Base-by-base conservation (phyloP, 352 stramenopile species). In the Phytophthora uliginosa region DNA sequence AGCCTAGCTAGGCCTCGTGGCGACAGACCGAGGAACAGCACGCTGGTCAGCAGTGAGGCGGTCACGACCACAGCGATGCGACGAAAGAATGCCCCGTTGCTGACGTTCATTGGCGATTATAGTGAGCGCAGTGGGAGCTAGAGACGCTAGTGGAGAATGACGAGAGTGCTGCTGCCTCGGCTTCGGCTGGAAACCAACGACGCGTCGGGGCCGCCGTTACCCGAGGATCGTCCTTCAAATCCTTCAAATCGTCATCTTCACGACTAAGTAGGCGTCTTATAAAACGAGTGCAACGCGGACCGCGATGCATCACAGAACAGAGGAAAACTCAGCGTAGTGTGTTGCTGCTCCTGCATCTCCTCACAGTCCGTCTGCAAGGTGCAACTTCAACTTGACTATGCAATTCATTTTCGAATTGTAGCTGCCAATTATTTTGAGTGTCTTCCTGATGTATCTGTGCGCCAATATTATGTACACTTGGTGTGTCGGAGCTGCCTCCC, bases 401-500 rank as follows among this genome's bases (percentile, higher is more conserved):
- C 40, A 9, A 26, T 26, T 26, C 24, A 26, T 26, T 26, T 50
- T 52, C 48, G 55, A 50, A 52, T 62, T 36, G 55, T 22, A 24
- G 15, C 17, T n/a, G 8, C 36, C 24, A 36, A 15, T 62, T 51
- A 63, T 38, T 48, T 48, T 48, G 40, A 48, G 15, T 57, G 55
- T 71, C 24, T 28, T 18, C 17, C 5, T 22, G 22, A 36, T 61
- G 38, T 47, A 17, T 40, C 55, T 15, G 13, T 38, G n/a, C 24
- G 3, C 18, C 40, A 6, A 54, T 18, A 7, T 62, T 33, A n/a
- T 31, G 57, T 63, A 31, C 38, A 17, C 17, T n/a, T 63, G 38
- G 26, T 54, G 51, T 69, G 15, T 12, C 45, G 22, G n/a, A 48
- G 40, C 40, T 48, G 40, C 40, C 40, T 48, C 40, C 40, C 40